Evolutionary conservation across 2,329 filamentous ascomycete genomes (phyloP).

Genomic region (Trichoderma cornu-damae): DNA sequence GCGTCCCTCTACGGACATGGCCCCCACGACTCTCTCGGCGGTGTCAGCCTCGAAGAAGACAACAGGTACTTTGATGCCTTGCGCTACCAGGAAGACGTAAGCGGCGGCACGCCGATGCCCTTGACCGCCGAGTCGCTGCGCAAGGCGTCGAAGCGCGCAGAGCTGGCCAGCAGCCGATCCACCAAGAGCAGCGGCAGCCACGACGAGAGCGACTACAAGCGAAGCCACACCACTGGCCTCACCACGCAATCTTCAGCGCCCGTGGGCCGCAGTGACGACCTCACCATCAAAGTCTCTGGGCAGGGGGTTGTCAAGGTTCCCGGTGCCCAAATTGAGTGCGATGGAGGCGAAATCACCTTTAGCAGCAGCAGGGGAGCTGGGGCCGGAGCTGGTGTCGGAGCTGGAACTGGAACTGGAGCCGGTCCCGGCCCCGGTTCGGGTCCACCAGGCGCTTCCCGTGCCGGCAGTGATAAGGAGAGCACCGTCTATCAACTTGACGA

Average conservation of each 20-base stretch:
- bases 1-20: slow-evolving; percentile 39
- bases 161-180: slow-evolving; percentile 49
- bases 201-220: slow-evolving; percentile 59
- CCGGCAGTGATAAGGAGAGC: slow-evolving; percentile 49
- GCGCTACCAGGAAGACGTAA: slow-evolving; percentile 50
- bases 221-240: slow-evolving; percentile 57
- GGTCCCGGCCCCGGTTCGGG: slow-evolving; percentile 10
- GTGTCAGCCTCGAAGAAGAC: slow-evolving; percentile 35
- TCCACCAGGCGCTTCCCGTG: slow-evolving; percentile 30
- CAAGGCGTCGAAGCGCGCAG: slow-evolving; percentile 43
- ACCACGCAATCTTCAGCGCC: slow-evolving; percentile 43
- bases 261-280: slow-evolving; percentile 48
- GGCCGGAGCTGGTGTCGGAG: slow-evolving; percentile 20
- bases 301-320: slow-evolving; percentile 52
- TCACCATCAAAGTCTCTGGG: slow-evolving; percentile 57
- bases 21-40: slow-evolving; percentile 30
- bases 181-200: slow-evolving; percentile 56
- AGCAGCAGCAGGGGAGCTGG: slow-evolving; percentile 29
- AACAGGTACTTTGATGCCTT: slow-evolving; percentile 37
- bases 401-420: slow-evolving; percentile 17
- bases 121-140: slow-evolving; percentile 54
- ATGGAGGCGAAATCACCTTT: slow-evolving; percentile 58
- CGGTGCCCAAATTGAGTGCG: slow-evolving; percentile 55
- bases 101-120: slow-evolving; percentile 40
- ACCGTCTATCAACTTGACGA: slow-evolving; percentile 46